phyloP scores from a whole-genome alignment of 2,329 filamentous ascomycete species.

The Epichloe baconii region DNA sequence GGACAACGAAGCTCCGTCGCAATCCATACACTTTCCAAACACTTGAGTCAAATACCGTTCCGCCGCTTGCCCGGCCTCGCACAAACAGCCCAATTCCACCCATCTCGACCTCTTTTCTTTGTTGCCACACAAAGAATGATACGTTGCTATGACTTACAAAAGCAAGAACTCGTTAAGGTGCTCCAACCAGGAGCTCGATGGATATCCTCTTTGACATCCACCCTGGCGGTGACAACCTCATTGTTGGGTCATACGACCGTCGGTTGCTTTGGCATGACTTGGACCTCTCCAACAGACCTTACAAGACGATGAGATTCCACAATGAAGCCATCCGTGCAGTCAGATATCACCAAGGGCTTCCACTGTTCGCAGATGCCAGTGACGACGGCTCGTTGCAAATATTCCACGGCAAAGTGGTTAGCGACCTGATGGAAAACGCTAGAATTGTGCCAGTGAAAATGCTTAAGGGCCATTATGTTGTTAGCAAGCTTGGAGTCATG shows the following conservation, averaged over 20 bases:
- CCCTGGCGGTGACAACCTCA: constrained; percentile 82
- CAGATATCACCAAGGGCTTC: constrained; percentile 68
- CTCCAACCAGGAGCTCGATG: constrained; percentile 83
- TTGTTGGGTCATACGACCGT: constrained; percentile 89
- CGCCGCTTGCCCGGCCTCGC: constrained; percentile 59
- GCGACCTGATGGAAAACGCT: constrained; percentile 89
- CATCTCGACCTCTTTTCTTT: constrained; percentile 83
- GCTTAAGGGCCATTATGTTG: constrained; percentile 77
- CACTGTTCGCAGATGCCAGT: constrained; percentile 86
- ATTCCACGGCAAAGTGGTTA: constrained; percentile 92
- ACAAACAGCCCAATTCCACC: constrained; percentile 90
- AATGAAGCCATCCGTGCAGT: constrained; percentile 81
- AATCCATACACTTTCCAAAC: constrained; percentile 90
- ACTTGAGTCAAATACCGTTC: constrained; percentile 91
- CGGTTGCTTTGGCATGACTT: constrained; percentile 94
- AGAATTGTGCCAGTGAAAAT: constrained; percentile 95
- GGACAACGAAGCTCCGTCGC: constrained; percentile 70
- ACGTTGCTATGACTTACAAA: constrained; percentile 84
- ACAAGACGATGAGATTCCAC: constrained; percentile 96
- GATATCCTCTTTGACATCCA: constrained; percentile 92
- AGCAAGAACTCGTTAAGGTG: constrained; percentile 84
- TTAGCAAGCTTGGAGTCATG: constrained; percentile 76
- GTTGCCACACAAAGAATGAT: constrained; percentile 91
- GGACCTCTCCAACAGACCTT: constrained; percentile 78
- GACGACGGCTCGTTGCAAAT: constrained; percentile 93